A percentile compares a stretch with the other conserved stretches of the same genome.
These are phyloP conservation scores for Alternaria sp. DNA, from an alignment of 2,329 filamentous ascomycete species.

Conservation along the genomic window DNA sequence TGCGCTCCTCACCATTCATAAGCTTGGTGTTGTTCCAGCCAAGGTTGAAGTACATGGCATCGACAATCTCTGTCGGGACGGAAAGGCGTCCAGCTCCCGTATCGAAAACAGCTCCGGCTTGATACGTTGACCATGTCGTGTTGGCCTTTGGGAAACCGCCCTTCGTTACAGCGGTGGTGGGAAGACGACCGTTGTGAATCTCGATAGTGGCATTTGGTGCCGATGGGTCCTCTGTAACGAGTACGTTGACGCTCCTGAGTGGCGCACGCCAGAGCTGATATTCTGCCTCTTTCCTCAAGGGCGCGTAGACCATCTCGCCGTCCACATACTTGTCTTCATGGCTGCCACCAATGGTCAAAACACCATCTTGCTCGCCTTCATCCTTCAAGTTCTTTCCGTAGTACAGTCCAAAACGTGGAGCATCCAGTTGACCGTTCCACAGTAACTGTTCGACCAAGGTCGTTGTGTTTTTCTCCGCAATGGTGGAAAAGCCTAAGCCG, in stretches of 20 bases:
- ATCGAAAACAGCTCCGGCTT: slow-evolving; percentile 24
- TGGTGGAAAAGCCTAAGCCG: slow-evolving; percentile 29
- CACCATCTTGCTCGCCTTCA: slow-evolving; percentile 20
- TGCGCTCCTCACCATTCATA: slow-evolving; percentile 16
- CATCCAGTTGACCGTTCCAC: slow-evolving; percentile 23
- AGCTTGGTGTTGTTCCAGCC: slow-evolving; percentile 31
- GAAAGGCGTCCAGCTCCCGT: slow-evolving; percentile 28
- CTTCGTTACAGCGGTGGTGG: neutral
- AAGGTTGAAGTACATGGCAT: slow-evolving; percentile 28
- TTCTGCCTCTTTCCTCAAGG: slow-evolving; percentile 17
- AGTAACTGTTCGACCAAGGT: slow-evolving; percentile 30
- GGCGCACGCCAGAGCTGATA: slow-evolving; percentile 29
- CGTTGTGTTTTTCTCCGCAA: slow-evolving; percentile 21
- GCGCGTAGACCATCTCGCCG: slow-evolving; percentile 63
- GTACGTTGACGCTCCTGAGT: slow-evolving; percentile 15
- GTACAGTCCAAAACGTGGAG: slow-evolving; percentile 24
- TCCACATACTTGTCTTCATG: slow-evolving; percentile 68
- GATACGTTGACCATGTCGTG: slow-evolving; percentile 12
- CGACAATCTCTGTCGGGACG: slow-evolving; percentile 17
- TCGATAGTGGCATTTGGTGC: slow-evolving; percentile 17
- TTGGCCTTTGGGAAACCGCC: slow-evolving; percentile 11
- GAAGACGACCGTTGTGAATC: slow-evolving; percentile 9
- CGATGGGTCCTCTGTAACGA: slow-evolving; percentile 19
- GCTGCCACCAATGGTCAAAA: slow-evolving; percentile 27
- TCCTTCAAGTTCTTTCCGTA: slow-evolving; percentile 24